Conservation (phyloP, 2,329 filamentous ascomycete genomes). For the Chlorencoelia australis region DNA sequence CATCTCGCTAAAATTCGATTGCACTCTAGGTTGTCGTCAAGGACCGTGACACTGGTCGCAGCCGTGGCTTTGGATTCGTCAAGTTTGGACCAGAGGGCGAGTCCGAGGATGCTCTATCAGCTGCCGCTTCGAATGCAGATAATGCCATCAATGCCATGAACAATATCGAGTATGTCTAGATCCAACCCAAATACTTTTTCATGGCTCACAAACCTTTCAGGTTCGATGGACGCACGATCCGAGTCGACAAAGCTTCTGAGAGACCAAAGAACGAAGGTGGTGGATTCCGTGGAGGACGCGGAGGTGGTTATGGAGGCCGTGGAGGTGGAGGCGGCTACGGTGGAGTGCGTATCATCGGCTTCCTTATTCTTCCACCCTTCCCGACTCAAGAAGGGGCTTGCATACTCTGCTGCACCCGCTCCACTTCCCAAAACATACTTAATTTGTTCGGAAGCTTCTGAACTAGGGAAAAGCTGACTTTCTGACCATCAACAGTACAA, state of each 20-base stretch:
- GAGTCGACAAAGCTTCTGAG: constrained; percentile 80
- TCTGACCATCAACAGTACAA: too few relatives aligned
- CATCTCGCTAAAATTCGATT: constrained; percentile 14
- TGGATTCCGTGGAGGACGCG: constrained; percentile 27
- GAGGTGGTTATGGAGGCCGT: constrained; percentile 27
- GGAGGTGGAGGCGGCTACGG: constrained; percentile 37
- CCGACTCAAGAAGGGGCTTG: too few relatives aligned
- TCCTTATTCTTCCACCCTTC: too few relatives aligned
- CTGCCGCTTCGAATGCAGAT: constrained; percentile 58
- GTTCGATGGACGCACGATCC: constrained; percentile 89
- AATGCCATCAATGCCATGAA: constrained; percentile 72
- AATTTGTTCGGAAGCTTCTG: too few relatives aligned
- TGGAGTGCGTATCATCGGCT: too few relatives aligned
- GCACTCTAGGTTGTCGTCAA: constrained; percentile 78
- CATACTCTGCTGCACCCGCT: too few relatives aligned
- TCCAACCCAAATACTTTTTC: background rate
- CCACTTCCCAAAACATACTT: too few relatives aligned
- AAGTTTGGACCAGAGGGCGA: constrained; percentile 58
- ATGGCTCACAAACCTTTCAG: constrained; percentile 34
- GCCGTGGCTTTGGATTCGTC: constrained; percentile 95
- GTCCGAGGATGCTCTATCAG: background rate
- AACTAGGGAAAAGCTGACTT: too few relatives aligned
- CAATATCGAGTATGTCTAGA: constrained; percentile 71
- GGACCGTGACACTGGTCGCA: constrained; percentile 91
- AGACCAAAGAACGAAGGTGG: constrained; percentile 31